These are phyloP conservation scores for Yarrowia sp. DNA, from an alignment of 805 yeast genomes.

Conservation along the genomic window DNA sequence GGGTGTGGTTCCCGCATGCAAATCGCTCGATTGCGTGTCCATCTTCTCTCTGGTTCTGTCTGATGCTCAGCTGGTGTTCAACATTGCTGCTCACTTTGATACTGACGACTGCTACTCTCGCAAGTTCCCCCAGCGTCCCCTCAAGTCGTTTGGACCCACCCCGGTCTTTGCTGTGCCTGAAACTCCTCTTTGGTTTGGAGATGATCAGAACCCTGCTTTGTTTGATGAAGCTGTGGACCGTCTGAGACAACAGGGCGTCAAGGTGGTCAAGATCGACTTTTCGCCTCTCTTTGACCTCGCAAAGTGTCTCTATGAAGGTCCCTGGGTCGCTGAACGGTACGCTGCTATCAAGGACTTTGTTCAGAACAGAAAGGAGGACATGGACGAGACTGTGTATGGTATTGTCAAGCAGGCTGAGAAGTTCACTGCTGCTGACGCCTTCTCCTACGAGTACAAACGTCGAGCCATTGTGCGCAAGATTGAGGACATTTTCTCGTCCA, in stretches of 20 bases:
- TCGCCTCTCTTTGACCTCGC: constrained; percentile 77
- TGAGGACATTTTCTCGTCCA: constrained; percentile 49
- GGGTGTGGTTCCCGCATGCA: constrained; percentile 98
- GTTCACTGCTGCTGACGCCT: constrained; percentile 78
- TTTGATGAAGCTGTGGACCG: constrained; percentile 60
- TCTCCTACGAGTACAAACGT: constrained; percentile 82
- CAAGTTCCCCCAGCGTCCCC: constrained; percentile 64
- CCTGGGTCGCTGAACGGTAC: constrained; percentile 98
- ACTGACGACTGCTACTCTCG: constrained; percentile 78
- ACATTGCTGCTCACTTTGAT: constrained; percentile 71
- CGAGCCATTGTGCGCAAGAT: constrained; percentile 72
- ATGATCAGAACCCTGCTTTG: constrained; percentile 68
- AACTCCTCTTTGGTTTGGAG: constrained; percentile 75
- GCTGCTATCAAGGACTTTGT: constrained; percentile 73
- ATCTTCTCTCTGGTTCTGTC: constrained; percentile 71
- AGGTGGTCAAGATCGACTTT: constrained; percentile 65
- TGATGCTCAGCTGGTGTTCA: constrained; percentile 80
- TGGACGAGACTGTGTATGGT: constrained; percentile 79
- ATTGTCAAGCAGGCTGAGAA: constrained; percentile 78
- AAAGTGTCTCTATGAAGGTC: constrained; percentile 86
- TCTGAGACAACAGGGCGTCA: constrained; percentile 55
- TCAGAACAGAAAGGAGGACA: constrained; percentile 65
- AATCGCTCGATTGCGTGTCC: constrained; percentile 88
- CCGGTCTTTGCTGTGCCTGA: constrained; percentile 78
- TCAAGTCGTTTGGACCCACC: constrained; percentile 53